phyloP scores from a whole-genome alignment of 2,329 filamentous ascomycete species.

The Diaporthe humulicola region DNA sequence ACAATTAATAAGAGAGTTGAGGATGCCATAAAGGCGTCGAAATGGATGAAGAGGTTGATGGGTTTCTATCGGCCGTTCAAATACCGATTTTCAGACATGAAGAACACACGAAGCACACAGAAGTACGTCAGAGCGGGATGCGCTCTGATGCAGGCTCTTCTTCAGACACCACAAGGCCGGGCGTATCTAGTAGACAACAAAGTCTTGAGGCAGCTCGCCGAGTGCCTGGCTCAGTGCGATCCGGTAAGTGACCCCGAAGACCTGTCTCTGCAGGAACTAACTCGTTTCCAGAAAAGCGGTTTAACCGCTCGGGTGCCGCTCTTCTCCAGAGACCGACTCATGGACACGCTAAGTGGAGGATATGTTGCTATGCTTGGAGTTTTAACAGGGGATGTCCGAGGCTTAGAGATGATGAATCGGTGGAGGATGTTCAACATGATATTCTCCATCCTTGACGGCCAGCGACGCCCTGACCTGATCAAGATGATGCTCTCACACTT shows the following conservation, averaged over 20 bases:
- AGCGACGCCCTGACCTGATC: slow-evolving; percentile 91
- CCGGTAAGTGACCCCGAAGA: slow-evolving; percentile 66
- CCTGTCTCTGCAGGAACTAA: not conserved
- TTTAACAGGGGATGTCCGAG: slow-evolving; percentile 84
- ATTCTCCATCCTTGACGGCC: slow-evolving; percentile 96
- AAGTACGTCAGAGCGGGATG: slow-evolving; percentile 94
- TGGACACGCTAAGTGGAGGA: slow-evolving; percentile 88
- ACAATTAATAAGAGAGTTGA: slow-evolving; percentile 92
- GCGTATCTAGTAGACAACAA: slow-evolving; percentile 93
- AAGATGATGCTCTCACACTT: slow-evolving; percentile 90
- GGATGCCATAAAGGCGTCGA: slow-evolving; percentile 93
- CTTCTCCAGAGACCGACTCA: slow-evolving; percentile 87
- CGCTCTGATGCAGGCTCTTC: slow-evolving; percentile 85
- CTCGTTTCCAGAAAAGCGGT: slow-evolving; percentile 68
- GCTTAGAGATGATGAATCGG: slow-evolving; percentile 89
- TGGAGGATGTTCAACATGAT: slow-evolving; percentile 99
- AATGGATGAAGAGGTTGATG: slow-evolving; percentile 94
- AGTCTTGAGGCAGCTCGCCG: slow-evolving; percentile 90
- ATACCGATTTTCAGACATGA: slow-evolving; percentile 90
- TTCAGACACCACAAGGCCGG: slow-evolving; percentile 87
- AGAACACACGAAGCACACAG: slow-evolving; percentile 92
- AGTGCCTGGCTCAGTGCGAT: slow-evolving; percentile 95
- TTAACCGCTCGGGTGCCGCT: slow-evolving; percentile 87
- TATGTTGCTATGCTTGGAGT: slow-evolving; percentile 95
- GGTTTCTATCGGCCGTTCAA: slow-evolving; percentile 98